Conservation (phyloP, 2,329 filamentous ascomycete genomes). For the Phaeosphaeria sp. region DNA sequence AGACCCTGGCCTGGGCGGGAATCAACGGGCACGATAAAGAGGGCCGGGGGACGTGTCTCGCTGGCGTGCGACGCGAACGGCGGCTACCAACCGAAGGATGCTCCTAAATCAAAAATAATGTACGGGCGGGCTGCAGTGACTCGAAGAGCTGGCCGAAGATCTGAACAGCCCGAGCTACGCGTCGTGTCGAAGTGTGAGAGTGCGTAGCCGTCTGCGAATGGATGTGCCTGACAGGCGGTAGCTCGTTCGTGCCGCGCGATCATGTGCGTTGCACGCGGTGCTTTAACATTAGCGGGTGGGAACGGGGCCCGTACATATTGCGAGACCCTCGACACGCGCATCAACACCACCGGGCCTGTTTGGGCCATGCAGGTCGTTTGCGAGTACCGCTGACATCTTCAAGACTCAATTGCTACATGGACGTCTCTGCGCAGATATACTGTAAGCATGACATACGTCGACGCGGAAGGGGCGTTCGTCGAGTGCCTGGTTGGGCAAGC, state of each 20-base stretch:
- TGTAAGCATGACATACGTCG: conserved; percentile 14
- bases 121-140: conserved; percentile 8
- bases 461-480: conserved; percentile 1
- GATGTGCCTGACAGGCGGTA: conserved; percentile 12
- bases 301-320: neutral
- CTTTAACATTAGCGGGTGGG: conserved; percentile 26
- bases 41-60: conserved; percentile 7
- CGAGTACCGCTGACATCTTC: neutral
- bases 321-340: neutral
- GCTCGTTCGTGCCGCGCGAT: conserved; percentile 25
- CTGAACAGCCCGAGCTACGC: conserved; percentile 15
- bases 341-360: neutral
- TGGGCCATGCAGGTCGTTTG: neutral
- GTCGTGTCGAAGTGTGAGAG: conserved; percentile 21
- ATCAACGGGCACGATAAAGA: conserved; percentile 1
- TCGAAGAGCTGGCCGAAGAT: conserved; percentile 9
- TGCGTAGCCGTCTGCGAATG: conserved; percentile 5
- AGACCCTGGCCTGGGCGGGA: neutral
- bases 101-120: conserved; percentile 4
- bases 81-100: conserved; percentile 5
- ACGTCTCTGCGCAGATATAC: neutral
- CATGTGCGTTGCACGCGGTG: conserved; percentile 28
- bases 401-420: neutral
- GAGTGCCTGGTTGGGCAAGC: neutral
- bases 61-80: conserved; percentile 27